Base-by-base conservation (phyloP, 148 eudicot genomes). In the Persicaria tinctoria region DNA sequence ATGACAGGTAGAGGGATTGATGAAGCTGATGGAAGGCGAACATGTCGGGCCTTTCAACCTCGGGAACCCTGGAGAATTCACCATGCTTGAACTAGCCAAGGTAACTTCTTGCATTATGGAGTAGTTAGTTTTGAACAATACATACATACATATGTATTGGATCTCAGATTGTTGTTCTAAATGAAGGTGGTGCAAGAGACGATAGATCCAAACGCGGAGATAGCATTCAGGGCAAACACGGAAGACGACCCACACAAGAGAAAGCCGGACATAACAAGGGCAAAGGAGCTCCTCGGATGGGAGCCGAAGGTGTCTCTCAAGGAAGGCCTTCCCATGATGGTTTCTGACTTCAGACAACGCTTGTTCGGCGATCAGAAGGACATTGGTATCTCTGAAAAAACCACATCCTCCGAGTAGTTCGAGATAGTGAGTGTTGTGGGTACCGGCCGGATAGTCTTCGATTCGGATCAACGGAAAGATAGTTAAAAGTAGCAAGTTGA, bases 161-260 rank as follows among this genome's bases (percentile, higher is more conserved):
- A 1, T 5, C 8, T 20, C 5, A 6, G 4, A 5, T 63, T 38
- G 17, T 11, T 3, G 3, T 20, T 2, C 16, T 4, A 47, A 2
- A 17, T 62, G 56, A 80, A 94, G 98, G 98, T 94, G 75, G 98
- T 94, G 5, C 97, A 90, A 77, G 97, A 94, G 80, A 94, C 98
- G 20, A 94, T 94, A 14, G 98, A 94, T 83, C 92, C 93, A 12
- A 86, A 91, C 68, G 98, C 98, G 14, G 89, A 84, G 86, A 94
- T 94, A 9, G 97, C 86, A 57, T 92, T 85, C 77, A 87, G 83
- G 85, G 87, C 91, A 2, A 94, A 94, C 92, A 94, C 98, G 1
- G 98, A 91, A 78, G 98, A 94, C 69, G 98, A 94, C 77, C 98
- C 98, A 0, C 98, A 94, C 90, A 94, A 90, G 93, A 90, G 98